A percentile compares a stretch with the other conserved stretches of the same genome.
These are phyloP conservation scores for Tricholoma terreum DNA, from an alignment of 768 basidiomycete species.

Conservation along the genomic window DNA sequence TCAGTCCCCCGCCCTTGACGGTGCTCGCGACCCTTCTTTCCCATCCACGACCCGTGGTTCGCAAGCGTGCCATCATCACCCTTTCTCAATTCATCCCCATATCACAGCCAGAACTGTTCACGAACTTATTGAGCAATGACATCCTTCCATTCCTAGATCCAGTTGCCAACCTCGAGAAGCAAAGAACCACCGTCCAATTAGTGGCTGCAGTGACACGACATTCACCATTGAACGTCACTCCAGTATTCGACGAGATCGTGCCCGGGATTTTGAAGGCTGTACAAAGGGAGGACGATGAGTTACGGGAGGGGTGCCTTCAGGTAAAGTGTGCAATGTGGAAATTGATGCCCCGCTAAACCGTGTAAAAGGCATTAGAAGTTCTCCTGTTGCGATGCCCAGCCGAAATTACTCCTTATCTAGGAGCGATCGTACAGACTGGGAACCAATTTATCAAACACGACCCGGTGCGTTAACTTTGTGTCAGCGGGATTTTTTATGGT, in stretches of 20 bases:
- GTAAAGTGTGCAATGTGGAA: conserved; percentile 30
- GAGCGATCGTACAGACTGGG: conserved; percentile 65
- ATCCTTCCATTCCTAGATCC: conserved; percentile 58
- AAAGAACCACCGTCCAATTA: conserved; percentile 76
- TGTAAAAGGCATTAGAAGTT: conserved; percentile 72
- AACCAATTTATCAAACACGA: conserved; percentile 87
- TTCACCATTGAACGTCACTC: conserved; percentile 63
- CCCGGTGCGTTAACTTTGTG: conserved; percentile 54
- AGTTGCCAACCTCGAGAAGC: conserved; percentile 57
- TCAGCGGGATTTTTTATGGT: neutral
- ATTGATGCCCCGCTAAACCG: conserved; percentile 2
- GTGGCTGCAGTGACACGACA: conserved; percentile 77
- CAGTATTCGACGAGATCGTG: conserved; percentile 58
- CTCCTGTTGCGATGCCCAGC: conserved; percentile 79
- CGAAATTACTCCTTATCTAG: conserved; percentile 74
- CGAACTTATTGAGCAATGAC: conserved; percentile 52
- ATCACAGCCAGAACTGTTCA: conserved; percentile 60
- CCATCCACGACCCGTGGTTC: conserved; percentile 80
- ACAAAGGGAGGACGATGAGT: conserved; percentile 77
- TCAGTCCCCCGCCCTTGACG: conserved; percentile 57
- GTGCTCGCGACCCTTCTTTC: conserved; percentile 70
- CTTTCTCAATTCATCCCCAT: conserved; percentile 81
- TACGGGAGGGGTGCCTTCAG: conserved; percentile 78
- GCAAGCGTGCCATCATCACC: conserved; percentile 89
- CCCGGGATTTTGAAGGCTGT: conserved; percentile 69